These are phyloP conservation scores for Cantharellus cinnabarinus DNA, from an alignment of 768 basidiomycete species.

Conservation along the genomic window DNA sequence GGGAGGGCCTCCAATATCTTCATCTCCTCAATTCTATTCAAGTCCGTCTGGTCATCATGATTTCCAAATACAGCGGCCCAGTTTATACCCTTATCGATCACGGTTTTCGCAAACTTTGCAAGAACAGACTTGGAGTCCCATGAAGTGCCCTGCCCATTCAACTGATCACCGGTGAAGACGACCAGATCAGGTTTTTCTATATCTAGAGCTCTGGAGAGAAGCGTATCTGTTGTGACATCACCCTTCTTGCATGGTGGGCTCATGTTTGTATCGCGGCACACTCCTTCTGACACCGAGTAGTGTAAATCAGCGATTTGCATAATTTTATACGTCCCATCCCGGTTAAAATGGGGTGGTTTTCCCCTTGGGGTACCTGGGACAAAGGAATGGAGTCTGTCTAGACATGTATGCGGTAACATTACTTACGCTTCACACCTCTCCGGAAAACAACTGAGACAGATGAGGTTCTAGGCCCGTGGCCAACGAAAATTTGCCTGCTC, in stretches of 20 bases:
- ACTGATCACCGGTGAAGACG: slow-evolving; percentile 82
- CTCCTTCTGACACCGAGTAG: slow-evolving; percentile 46
- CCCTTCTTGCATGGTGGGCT: slow-evolving; percentile 32
- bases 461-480: slow-evolving; percentile 18
- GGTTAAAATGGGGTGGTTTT: slow-evolving; percentile 63
- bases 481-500: slow-evolving; percentile 33
- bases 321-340: slow-evolving; percentile 70
- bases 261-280: slow-evolving; percentile 49
- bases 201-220: slow-evolving; percentile 53
- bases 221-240: slow-evolving; percentile 58
- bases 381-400: neutral
- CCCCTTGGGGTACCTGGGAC: slow-evolving; percentile 42
- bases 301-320: slow-evolving; percentile 88
- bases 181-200: slow-evolving; percentile 76
- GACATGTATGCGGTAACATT: neutral
- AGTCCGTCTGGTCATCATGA: slow-evolving; percentile 60
- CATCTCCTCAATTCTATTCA: slow-evolving; percentile 42
- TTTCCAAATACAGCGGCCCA: slow-evolving; percentile 94
- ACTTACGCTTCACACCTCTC: slow-evolving; percentile 52
- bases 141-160: slow-evolving; percentile 76
- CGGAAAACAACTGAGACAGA: slow-evolving; percentile 50
- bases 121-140: slow-evolving; percentile 81
- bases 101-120: slow-evolving; percentile 68
- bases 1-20: slow-evolving; percentile 44
- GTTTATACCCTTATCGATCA: slow-evolving; percentile 54